A percentile compares a stretch with the other conserved stretches of the same genome.
Evolutionary conservation across 257 asterid species (phyloP).

Genomic region (Cruciata laevipes): DNA sequence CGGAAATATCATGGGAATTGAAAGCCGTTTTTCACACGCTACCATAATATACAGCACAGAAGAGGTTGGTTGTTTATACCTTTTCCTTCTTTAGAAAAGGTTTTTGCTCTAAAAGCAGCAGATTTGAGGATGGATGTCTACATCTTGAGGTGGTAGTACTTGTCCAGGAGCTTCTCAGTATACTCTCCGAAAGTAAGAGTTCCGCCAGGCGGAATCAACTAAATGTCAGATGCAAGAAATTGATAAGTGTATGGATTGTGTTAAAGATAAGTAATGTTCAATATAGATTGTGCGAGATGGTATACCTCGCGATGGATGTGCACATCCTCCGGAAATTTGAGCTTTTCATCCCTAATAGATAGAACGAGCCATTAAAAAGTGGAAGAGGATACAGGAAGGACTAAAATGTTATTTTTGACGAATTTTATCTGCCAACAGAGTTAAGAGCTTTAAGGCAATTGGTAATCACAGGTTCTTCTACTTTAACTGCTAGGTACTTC

Average conservation of each 20-base stretch:
- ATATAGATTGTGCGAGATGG: constrained; percentile 3
- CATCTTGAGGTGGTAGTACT: constrained; percentile 61
- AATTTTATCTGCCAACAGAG: neutral
- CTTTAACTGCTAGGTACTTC: neutral
- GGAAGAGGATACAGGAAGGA: neutral
- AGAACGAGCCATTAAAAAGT: constrained; percentile 10
- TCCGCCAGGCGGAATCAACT: constrained; percentile 49
- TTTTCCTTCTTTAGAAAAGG: neutral
- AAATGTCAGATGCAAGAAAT: constrained; percentile 7
- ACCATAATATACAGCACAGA: too few relatives aligned
- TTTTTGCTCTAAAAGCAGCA: neutral
- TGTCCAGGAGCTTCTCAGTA: constrained; percentile 77
- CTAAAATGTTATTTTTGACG: neutral
- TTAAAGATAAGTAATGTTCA: too few relatives aligned
- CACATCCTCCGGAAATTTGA: constrained; percentile 50
- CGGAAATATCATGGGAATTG: neutral
- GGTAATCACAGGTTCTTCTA: neutral
- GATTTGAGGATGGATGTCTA: constrained; percentile 14
- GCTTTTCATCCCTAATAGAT: constrained; percentile 63
- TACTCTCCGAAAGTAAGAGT: constrained; percentile 84
- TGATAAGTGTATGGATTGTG: neutral
- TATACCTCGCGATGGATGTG: constrained; percentile 64
- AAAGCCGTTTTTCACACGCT: neutral
- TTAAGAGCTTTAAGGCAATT: neutral
- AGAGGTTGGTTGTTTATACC: too few relatives aligned